Evolutionary conservation across 306 rosid genomes (phyloP).

Genomic region (Fragaria vesca): DNA sequence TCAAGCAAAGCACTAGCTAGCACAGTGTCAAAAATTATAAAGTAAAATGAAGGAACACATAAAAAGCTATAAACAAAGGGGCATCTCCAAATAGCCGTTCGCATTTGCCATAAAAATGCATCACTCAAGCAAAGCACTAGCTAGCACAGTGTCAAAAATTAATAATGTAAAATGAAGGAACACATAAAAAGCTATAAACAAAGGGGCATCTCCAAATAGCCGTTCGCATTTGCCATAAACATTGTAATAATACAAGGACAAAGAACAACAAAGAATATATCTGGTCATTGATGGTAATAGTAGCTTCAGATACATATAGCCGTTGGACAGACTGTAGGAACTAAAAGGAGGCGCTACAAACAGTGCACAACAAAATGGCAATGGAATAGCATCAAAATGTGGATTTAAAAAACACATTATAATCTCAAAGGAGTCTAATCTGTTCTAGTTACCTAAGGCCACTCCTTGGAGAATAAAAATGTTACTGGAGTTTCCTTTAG

Average conservation of each 20-base stretch:
- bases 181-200: neutral
- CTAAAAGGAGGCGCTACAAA: neutral
- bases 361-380: neutral
- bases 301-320: neutral
- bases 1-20: neutral
- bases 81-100: conserved; percentile 12
- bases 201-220: conserved; percentile 5
- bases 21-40: neutral
- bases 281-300: neutral
- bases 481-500: neutral
- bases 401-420: conserved; percentile 10
- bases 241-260: neutral
- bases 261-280: neutral
- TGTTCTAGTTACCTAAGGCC: neutral
- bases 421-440: neutral
- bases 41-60: neutral
- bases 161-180: neutral
- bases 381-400: conserved; percentile 6
- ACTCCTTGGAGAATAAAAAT: neutral
- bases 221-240: conserved; percentile 9
- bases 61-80: neutral
- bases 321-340: neutral
- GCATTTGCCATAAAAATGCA: too few species aligned
- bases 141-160: too few species aligned
- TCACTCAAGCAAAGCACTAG: too few species aligned